Evolutionary conservation across 2,329 filamentous ascomycete genomes (phyloP), one percentile per base, ranked within the genome.

Genomic region (Cladosporium austrohemisphaericum): DNA sequence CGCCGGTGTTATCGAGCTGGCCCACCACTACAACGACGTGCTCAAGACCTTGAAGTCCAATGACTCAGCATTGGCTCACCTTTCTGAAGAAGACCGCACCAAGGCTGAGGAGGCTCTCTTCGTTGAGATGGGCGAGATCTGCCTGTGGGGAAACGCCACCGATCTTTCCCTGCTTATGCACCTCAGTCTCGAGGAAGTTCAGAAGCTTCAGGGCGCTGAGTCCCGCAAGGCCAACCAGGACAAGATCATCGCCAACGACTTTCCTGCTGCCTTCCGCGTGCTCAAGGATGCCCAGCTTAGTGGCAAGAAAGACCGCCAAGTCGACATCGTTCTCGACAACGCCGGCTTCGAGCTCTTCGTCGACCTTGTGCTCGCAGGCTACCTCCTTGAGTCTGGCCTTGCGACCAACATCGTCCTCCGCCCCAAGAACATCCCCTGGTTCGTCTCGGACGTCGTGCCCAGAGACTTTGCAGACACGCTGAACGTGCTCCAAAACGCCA

Each of bases 341-440:
- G 89, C 93, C 16, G 93, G 93, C 5, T 98, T 98, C 64, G 93
- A 98, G 74, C 79, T 98, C 10, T 98, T 90, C 64, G 93, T 97
- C 57, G 93, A 98, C 64, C 78, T 98, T 8, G 84, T 97, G 50
- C 78, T 98, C 2, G 91, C 89, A 0, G 92, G 91, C 1, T 98
- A 95, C 65, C 77, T 98, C 11, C 77, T 98, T 5, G 84, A 88
- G 0, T 78, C 89, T 0, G 88, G 86, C 0, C 80, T 98, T 5
- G 93, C 93, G 0, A 96, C 91, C 0, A 82, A 83, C 19, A 78
- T 98, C 11, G 83, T 97, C 16, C 78, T 98, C 8, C 91, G 95
- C 63, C 91, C 93, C 44, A 98, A 98, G 72, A 85, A 83, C 18
- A 91, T 98, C 51, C 93, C 93, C 1, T 98, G 93, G 93, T 98